Evolutionary conservation across 163 green algal species (phyloP).

Genomic region (Scenedesmus sp.): DNA sequence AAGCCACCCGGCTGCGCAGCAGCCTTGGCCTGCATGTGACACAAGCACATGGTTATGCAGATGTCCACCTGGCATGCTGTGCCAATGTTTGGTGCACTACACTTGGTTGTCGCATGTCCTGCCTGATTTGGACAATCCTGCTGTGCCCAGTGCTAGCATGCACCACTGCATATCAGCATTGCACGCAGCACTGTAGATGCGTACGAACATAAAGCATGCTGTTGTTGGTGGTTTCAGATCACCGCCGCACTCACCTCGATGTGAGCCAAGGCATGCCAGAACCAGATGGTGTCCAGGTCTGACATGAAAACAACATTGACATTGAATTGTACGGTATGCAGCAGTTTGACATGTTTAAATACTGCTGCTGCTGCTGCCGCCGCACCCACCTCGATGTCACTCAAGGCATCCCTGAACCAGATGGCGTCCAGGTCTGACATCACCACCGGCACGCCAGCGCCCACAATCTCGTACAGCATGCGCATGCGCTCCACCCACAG

Average conservation of each 20-base stretch:
- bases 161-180: no score
- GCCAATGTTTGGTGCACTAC: no score
- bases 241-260: background rate
- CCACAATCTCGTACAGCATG: constrained; percentile 14
- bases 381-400: background rate
- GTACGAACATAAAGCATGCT: no score
- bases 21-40: background rate
- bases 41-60: background rate
- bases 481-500: constrained; percentile 20
- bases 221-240: no score
- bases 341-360: no score
- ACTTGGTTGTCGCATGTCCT: no score
- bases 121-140: no score
- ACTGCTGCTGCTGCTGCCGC: no score
- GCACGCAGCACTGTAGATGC: no score
- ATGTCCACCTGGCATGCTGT: background rate
- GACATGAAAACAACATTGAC: background rate
- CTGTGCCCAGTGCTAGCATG: no score
- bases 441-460: background rate
- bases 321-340: no score
- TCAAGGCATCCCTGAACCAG: constrained; percentile 14
- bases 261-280: background rate
- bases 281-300: constrained; percentile 11
- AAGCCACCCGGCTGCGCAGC: background rate
- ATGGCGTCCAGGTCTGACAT: constrained; percentile 8